Base-by-base conservation (phyloP, 306 rosid genomes). In the Senna tora region DNA sequence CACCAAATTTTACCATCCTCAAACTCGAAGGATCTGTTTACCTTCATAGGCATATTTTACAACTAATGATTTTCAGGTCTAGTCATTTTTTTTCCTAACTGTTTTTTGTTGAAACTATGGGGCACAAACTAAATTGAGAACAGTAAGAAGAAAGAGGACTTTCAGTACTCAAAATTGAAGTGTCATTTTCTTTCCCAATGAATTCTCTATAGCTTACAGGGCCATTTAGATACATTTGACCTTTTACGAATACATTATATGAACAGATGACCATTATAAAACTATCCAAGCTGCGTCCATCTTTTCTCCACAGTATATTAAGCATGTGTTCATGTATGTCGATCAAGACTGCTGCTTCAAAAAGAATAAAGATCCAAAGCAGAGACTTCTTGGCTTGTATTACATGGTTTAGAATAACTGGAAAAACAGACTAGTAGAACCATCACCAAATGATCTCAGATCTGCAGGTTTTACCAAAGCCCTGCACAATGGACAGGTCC, bases 391-490 rank as follows among this genome's bases (percentile, higher is more conserved):
- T 32, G 43, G 75, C 68, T 74, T 71, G 71, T 63, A 67, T 64
- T 30, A 45, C 52, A 75, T 52, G 20, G 53, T 43, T 51, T 78
- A 87, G 70, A 87, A 87, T 79, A 87, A 73, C 78, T 87, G 92
- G 79, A 80, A 77, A 72, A 82, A 87, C 69, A 87, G 67, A 71
- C 89, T 82, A 1, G 92, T 87, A 47, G 92, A 87, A 67, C 92
- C 92, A 75, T 87, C 92, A 0, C 92, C 84, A 14, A 82, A 87
- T 51, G 92, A 87, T 68, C 84, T 85, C 25, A 87, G 83, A 85
- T 87, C 92, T 3, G 92, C 89, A 22, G 92, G 82, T 80, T 85
- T 87, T 21, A 87, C 92, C 81, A 87, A 73, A 51, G 92, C 89
- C 77, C 92, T 80, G 79, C 92, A 87, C 73, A 87, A 71, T 0